phyloP scores from a whole-genome alignment of 2,329 filamentous ascomycete genomes.

The Fulvia fulva region DNA sequence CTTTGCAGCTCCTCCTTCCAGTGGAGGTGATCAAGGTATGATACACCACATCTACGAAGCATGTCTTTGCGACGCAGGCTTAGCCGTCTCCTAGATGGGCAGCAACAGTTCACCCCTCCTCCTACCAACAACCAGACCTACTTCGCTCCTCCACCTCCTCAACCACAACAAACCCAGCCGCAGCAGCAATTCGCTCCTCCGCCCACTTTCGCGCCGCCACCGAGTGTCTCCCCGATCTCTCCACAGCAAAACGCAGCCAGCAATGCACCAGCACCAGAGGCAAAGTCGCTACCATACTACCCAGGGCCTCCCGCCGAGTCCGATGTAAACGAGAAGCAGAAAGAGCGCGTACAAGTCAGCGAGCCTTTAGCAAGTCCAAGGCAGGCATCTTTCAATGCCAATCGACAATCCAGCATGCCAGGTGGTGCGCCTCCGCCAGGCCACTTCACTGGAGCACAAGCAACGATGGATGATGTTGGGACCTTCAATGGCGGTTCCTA shows the following conservation, averaged over 20 bases:
- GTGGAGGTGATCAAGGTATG: constrained; percentile 3
- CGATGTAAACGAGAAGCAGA: constrained; percentile 33
- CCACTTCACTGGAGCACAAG: constrained; percentile 61
- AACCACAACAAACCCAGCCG: constrained; percentile 18
- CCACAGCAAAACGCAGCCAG: constrained; percentile 25
- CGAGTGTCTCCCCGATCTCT: constrained; percentile 27
- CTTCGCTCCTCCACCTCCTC: constrained; percentile 26
- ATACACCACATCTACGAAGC: not conserved
- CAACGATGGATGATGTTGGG: constrained; percentile 75
- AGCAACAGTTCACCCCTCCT: constrained; percentile 6
- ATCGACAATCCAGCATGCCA: constrained; percentile 28
- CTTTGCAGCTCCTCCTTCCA: constrained; percentile 4
- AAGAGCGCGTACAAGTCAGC: constrained; percentile 23
- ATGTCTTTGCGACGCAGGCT: not conserved
- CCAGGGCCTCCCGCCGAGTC: constrained; percentile 34
- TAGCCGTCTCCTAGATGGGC: not conserved
- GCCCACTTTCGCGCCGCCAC: constrained; percentile 22
- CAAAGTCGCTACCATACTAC: constrained; percentile 35
- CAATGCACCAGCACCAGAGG: constrained; percentile 16
- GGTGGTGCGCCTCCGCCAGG: constrained; percentile 42
- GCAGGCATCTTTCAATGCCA: constrained; percentile 29
- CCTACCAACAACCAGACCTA: constrained; percentile 21
- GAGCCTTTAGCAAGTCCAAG: constrained; percentile 17
- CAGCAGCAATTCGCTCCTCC: constrained; percentile 30
- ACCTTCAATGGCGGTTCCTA: constrained; percentile 96